phyloP scores from a whole-genome alignment of 306 rosid species.

The Amphicarpaea edgeworthii region DNA sequence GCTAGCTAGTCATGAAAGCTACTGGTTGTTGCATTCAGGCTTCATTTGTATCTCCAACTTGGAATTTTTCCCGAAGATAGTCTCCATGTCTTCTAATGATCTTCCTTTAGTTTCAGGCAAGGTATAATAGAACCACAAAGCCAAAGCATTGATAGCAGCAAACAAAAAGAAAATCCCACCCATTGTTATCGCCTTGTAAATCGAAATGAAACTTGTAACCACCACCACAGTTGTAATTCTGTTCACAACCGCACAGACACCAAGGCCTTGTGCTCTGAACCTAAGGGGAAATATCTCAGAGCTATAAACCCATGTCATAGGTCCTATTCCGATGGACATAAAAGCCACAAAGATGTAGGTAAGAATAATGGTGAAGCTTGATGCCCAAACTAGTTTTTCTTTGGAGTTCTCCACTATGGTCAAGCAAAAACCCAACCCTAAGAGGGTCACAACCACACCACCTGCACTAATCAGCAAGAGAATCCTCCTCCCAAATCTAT shows the following conservation, averaged over 20 bases:
- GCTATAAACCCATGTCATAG: conserved; percentile 72
- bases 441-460: conserved; percentile 50
- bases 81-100: conserved; percentile 72
- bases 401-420: conserved; percentile 55
- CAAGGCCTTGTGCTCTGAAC: conserved; percentile 69
- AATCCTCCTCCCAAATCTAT: conserved; percentile 43
- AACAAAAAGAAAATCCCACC: conserved; percentile 68
- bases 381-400: conserved; percentile 51
- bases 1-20: too few species aligned
- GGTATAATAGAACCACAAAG: conserved; percentile 58
- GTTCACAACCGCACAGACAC: conserved; percentile 63
- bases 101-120: conserved; percentile 81
- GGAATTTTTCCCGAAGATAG: conserved; percentile 25
- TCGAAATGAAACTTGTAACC: conserved; percentile 56
- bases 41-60: conserved; percentile 3
- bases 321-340: conserved; percentile 64
- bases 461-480: conserved; percentile 54
- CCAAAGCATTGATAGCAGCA: conserved; percentile 53
- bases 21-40: neutral
- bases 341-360: conserved; percentile 57
- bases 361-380: conserved; percentile 43
- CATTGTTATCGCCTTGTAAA: conserved; percentile 59
- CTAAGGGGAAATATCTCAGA: conserved; percentile 69
- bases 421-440: conserved; percentile 54
- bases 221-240: conserved; percentile 55